Evolutionary conservation across 441 rosid genomes (phyloP).

Genomic region (Kokia cookei): DNA sequence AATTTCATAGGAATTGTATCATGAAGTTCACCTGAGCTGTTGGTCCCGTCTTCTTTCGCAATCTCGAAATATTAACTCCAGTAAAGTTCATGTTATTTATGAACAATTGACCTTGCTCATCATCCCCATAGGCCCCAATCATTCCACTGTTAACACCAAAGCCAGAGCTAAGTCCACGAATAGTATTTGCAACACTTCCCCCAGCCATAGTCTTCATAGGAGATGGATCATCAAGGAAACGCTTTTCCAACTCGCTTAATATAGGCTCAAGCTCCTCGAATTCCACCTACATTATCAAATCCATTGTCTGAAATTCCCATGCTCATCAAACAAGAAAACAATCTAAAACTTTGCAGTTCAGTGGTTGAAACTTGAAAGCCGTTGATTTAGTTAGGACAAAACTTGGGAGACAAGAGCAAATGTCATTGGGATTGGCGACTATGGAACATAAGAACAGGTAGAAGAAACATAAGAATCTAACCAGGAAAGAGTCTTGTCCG

Average conservation of each 20-base stretch:
- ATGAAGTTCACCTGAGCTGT: conserved; percentile 72
- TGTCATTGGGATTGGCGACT: not conserved
- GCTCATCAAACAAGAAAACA: not conserved
- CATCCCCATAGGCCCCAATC: conserved; percentile 79
- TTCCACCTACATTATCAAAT: conserved; percentile 29
- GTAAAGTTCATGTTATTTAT: conserved; percentile 55
- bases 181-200: conserved; percentile 88
- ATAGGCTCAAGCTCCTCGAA: conserved; percentile 59
- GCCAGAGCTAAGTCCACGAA: conserved; percentile 78
- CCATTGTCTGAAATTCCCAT: not conserved
- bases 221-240: conserved; percentile 25
- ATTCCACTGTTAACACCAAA: conserved; percentile 74
- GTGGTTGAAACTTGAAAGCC: not conserved
- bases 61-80: conserved; percentile 66
- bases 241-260: conserved; percentile 48
- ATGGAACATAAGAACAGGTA: not conserved
- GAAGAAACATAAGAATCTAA: not conserved
- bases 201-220: conserved; percentile 73
- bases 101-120: conserved; percentile 67
- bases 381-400: not conserved
- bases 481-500: not conserved
- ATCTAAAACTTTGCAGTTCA: not conserved
- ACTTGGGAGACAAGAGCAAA: not conserved
- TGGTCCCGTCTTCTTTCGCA: conserved; percentile 70
- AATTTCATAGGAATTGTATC: not conserved